phyloP scores from a whole-genome alignment of 2,329 filamentous ascomycete species.

The Trichoderma arundinaceum region DNA sequence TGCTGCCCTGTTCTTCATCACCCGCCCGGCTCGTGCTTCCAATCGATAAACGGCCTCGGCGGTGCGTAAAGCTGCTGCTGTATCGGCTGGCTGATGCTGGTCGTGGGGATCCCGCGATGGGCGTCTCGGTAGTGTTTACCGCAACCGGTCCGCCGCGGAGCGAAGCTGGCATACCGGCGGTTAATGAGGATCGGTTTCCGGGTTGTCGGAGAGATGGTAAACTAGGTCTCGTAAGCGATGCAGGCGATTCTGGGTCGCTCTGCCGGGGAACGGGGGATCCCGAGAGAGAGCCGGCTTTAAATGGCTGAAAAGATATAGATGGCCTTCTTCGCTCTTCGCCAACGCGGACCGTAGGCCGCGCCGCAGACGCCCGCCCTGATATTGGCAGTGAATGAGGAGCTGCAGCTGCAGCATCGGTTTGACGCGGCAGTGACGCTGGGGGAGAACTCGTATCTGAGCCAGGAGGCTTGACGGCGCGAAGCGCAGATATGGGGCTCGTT shows the following conservation, averaged over 20 bases:
- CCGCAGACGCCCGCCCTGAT: conserved; percentile 41
- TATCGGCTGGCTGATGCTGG: conserved; percentile 80
- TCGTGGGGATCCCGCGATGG: conserved; percentile 77
- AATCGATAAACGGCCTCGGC: conserved; percentile 77
- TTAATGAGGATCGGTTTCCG: conserved; percentile 74
- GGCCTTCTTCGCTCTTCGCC: conserved; percentile 69
- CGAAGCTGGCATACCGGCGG: conserved; percentile 75
- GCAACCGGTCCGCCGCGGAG: conserved; percentile 67
- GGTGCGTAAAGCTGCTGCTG: conserved; percentile 92
- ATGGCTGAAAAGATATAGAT: conserved; percentile 91
- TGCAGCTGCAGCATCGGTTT: conserved; percentile 51
- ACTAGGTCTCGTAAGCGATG: conserved; percentile 57
- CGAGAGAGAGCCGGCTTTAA: conserved; percentile 95
- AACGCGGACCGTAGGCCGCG: conserved; percentile 49
- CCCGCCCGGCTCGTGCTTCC: conserved; percentile 69
- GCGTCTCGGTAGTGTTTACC: conserved; percentile 65
- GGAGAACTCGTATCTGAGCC: conserved; percentile 69
- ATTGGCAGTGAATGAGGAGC: conserved; percentile 62
- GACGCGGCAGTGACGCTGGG: conserved; percentile 53
- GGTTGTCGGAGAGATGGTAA: conserved; percentile 56
- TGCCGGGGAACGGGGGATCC: conserved; percentile 72
- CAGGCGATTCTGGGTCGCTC: conserved; percentile 57
- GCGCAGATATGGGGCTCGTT: conserved; percentile 83
- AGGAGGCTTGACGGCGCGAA: conserved; percentile 69
- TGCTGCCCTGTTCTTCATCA: conserved; percentile 78